Evolutionary conservation across 306 rosid species (phyloP), one percentile per base, ranked within the genome.

Genomic region (Quercus rubra): DNA sequence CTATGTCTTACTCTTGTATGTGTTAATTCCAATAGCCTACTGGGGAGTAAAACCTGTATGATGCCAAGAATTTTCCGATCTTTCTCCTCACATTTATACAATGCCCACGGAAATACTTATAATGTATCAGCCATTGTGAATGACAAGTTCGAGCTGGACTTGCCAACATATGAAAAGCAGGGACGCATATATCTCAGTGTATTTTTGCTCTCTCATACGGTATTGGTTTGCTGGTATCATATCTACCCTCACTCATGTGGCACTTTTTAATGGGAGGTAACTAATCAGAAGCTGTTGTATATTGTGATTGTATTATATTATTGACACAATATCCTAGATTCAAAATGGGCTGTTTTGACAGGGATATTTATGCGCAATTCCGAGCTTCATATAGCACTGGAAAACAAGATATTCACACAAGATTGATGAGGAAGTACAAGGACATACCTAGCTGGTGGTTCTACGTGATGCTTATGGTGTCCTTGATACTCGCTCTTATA

Each of bases 401-500:
- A 10, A 90, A 79, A 73, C 85, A 89, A 74, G 97, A 88, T 56
- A 74, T 90, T 49, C 94, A 90, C 77, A 87, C 93, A 31, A 89
- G 84, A 77, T 25, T 92, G 80, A 90, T 92, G 97, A 92, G 79
- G 83, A 89, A 77, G 63, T 90, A 92, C 73, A 71, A 80, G 74
- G 83, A 59, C 81, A 86, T 92, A 74, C 97, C 94, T 9, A n/a
- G 12, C 55, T 88, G 93, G 93, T 90, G 95, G 93, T 92, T 90
- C 82, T 82, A 87, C 71, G 21, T 21, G 56, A 70, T 85, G 63
- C 89, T 90, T 71, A 12, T 15, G 57, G 9, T n/a, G 41, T 78
- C 97, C 0, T 46, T 92, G 19, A 0, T 79, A 18, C 79, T 90
- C 12, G 82, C 91, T 41, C 83, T 92, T 23, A 56, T 12, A 1